Percentiles rank a stretch among this genome's conserved stretches.
phyloP scores from a whole-genome alignment of 2,329 filamentous ascomycete species.

The Fusarium circinatum region DNA sequence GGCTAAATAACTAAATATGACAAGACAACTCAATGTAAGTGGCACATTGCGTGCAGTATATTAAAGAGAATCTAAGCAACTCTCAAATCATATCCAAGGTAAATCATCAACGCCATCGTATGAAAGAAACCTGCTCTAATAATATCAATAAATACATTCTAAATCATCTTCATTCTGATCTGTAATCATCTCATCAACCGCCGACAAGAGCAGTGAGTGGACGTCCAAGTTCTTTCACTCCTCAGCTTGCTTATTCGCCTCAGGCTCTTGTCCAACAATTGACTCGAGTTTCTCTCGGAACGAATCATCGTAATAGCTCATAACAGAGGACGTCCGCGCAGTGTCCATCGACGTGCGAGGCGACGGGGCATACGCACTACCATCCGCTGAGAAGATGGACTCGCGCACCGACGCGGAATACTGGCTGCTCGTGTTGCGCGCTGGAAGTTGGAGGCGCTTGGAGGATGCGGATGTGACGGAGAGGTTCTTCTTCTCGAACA shows the following conservation, averaged over 20 bases:
- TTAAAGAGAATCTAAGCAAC: background rate
- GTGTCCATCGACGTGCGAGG: slow-evolving; percentile 21
- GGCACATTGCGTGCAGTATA: background rate
- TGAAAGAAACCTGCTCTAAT: background rate
- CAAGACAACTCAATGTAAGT: background rate
- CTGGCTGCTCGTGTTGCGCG: slow-evolving; percentile 11
- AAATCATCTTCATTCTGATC: background rate
- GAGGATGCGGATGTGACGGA: background rate
- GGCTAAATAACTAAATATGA: background rate
- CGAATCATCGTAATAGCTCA: slow-evolving; percentile 27
- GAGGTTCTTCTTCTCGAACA: slow-evolving; percentile 22
- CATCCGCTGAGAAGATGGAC: slow-evolving; percentile 16
- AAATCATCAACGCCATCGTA: background rate
- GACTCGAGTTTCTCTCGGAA: slow-evolving; percentile 28
- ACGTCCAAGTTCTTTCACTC: background rate
- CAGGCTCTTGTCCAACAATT: slow-evolving; percentile 17
- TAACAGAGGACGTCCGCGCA: slow-evolving; percentile 17
- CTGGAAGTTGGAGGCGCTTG: background rate
- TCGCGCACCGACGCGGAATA: slow-evolving; percentile 2
- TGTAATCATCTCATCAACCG: background rate
- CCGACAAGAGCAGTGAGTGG: background rate
- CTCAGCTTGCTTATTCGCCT: background rate
- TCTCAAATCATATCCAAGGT: background rate
- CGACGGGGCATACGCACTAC: background rate
- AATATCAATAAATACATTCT: slow-evolving; percentile 1